Base-by-base conservation (phyloP, 2,329 filamentous ascomycete genomes). In the Pseudogymnoascus sp. region DNA sequence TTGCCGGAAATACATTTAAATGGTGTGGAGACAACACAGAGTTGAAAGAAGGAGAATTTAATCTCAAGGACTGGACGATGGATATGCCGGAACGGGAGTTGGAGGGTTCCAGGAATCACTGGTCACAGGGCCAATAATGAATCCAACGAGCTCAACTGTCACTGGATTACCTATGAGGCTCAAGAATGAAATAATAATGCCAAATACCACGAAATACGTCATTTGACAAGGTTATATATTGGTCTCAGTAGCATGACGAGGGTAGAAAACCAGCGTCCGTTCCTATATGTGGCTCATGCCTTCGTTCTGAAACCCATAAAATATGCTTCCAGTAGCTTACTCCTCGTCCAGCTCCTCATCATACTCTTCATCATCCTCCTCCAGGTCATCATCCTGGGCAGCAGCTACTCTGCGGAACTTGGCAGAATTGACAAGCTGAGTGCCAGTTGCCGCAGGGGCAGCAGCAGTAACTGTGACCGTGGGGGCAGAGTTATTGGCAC, bases 31-130 rank as follows among this genome's bases (percentile, higher is more conserved):
- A 38, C 28, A 63, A 54, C 41, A 47, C 58, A 5, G 28, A 59
- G 33, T 61, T 62, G 35, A 65, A 59, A 30, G 47, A 64, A 37
- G 63, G 50, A 36, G 5, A 63, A 68, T 62, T 64, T 37, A n/a
- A 64, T 37, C 38, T 63, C 11, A 65, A 63, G 39, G 63, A 65
- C 36, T 62, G 60, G 63, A 62, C 62, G 39, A 63, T 63, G 38
- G 14, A 62, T 62, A 38, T 57, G 60, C 43, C 62, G 59, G 60
- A 64, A 59, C 62, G 57, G 60, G 58, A 64, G n/a, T 35, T 43
- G 14, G 25, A 28, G 3, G 18, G 25, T 33, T 4, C 8, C 4
- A 18, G 43, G 43, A 2, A 54, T 18, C 43, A 54, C 25, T 33
- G n/a, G 25, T 54, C n/a, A 18, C 25, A 18, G 8, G 8, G 30